These are phyloP conservation scores for Candida palmyrensis DNA, from an alignment of 805 yeast species.

Conservation along the genomic window DNA sequence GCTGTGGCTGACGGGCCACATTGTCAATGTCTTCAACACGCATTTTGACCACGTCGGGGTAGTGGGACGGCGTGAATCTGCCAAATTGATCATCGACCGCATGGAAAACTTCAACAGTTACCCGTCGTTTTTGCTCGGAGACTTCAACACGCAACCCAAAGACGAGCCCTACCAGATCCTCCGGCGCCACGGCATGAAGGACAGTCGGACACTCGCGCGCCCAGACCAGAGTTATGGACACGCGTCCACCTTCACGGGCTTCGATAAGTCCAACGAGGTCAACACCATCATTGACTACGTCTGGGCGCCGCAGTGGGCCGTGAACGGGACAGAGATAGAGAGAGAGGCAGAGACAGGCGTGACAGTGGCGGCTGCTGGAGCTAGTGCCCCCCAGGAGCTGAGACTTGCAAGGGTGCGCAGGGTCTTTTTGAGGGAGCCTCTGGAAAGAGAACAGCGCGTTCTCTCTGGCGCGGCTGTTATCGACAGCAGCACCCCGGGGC, in stretches of 20 bases:
- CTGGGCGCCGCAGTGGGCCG: constrained; percentile 30
- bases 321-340: not conserved
- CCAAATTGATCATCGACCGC: constrained; percentile 28
- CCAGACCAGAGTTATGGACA: constrained; percentile 35
- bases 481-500: too few species aligned
- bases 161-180: constrained; percentile 39
- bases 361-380: too few species aligned
- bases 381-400: too few species aligned
- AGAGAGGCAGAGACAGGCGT: too few species aligned
- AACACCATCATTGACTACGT: constrained; percentile 39
- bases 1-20: constrained; percentile 20
- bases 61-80: constrained; percentile 29
- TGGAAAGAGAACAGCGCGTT: too few species aligned
- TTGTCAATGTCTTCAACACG: constrained; percentile 33
- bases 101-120: constrained; percentile 24
- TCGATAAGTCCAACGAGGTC: constrained; percentile 24
- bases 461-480: too few species aligned
- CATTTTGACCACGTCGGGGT: constrained; percentile 39
- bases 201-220: constrained; percentile 28
- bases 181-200: constrained; percentile 30
- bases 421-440: too few species aligned
- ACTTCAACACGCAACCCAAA: constrained; percentile 37
- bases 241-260: constrained; percentile 45
- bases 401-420: too few species aligned
- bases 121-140: constrained; percentile 39